Percentiles rank a stretch among this genome's conserved stretches.
Conservation (phyloP, 805 yeast species). For the Saturnispora dispora region DNA sequence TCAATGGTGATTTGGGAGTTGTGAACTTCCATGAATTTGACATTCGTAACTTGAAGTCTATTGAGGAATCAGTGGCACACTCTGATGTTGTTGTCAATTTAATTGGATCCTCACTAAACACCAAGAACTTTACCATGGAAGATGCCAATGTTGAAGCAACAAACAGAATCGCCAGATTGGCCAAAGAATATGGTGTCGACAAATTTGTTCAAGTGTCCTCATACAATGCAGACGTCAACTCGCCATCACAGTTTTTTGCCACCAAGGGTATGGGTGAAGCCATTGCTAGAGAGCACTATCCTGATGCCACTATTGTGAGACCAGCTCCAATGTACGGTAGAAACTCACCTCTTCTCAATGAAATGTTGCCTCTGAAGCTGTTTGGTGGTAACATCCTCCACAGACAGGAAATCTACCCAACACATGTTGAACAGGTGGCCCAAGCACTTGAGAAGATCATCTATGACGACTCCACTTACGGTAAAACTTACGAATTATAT, state of each 20-base stretch:
- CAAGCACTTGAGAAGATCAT: conserved; percentile 70
- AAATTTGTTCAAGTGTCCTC: conserved; percentile 73
- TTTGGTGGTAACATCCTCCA: conserved; percentile 59
- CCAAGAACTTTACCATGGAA: conserved; percentile 75
- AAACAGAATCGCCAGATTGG: conserved; percentile 66
- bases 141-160: conserved; percentile 77
- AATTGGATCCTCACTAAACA: conserved; percentile 65
- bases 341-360: conserved; percentile 61
- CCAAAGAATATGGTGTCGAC: conserved; percentile 60
- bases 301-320: conserved; percentile 76
- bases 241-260: conserved; percentile 63
- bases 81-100: conserved; percentile 78
- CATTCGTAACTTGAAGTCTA: conserved; percentile 63
- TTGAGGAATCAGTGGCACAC: conserved; percentile 68
- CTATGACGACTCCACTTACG: conserved; percentile 71
- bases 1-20: conserved; percentile 81
- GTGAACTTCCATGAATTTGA: conserved; percentile 79
- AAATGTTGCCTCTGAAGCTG: conserved; percentile 44
- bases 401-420: conserved; percentile 59
- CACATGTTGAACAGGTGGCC: conserved; percentile 73
- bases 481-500: conserved; percentile 63
- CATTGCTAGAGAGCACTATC: conserved; percentile 55
- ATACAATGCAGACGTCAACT: conserved; percentile 61
- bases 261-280: conserved; percentile 76
- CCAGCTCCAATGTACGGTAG: conserved; percentile 76